Percentiles rank a stretch among this genome's conserved stretches.
Conservation (phyloP, 2,329 filamentous ascomycete species). For the Leptographium radiaticola region DNA sequence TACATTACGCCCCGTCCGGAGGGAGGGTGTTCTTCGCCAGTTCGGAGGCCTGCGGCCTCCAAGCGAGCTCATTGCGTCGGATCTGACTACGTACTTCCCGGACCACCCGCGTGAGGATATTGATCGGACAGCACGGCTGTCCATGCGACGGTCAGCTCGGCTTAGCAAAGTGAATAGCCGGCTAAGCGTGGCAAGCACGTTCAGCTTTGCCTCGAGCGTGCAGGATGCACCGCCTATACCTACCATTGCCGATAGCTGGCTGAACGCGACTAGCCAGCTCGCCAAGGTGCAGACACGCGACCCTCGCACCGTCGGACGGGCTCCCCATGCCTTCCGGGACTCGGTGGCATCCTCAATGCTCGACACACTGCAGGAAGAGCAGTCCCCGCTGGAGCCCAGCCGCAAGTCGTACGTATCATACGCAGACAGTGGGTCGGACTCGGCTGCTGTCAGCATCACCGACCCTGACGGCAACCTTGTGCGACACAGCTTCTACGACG, state of each 20-base stretch:
- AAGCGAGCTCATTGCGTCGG: conserved; percentile 93
- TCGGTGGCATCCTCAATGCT: conserved; percentile 82
- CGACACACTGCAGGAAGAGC: conserved; percentile 79
- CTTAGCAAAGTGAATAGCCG: conserved; percentile 88
- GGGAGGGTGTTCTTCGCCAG: conserved; percentile 51
- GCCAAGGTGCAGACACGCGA: conserved; percentile 35
- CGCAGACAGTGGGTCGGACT: conserved; percentile 61
- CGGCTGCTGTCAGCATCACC: conserved; percentile 55
- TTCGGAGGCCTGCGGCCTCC: conserved; percentile 90
- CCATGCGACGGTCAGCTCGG: conserved; percentile 77
- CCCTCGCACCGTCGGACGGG: conserved; percentile 21
- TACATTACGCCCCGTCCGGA: conserved; percentile 25
- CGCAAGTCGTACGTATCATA: conserved; percentile 94
- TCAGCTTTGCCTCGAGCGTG: conserved; percentile 84
- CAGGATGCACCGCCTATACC: conserved; percentile 91
- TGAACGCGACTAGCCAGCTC: conserved; percentile 47
- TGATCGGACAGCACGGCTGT: conserved; percentile 87
- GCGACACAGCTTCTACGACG: conserved; percentile 75
- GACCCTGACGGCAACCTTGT: conserved; percentile 62
- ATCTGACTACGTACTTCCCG: conserved; percentile 93
- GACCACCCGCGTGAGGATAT: conserved; percentile 90
- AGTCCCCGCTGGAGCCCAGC: conserved; percentile 70
- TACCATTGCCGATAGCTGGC: conserved; percentile 88
- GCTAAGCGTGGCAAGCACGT: conserved; percentile 83
- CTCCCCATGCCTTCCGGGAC: conserved; percentile 60